Conservation (phyloP, 1,284 basidiomycete species). For the Fistulinella staudtii region DNA sequence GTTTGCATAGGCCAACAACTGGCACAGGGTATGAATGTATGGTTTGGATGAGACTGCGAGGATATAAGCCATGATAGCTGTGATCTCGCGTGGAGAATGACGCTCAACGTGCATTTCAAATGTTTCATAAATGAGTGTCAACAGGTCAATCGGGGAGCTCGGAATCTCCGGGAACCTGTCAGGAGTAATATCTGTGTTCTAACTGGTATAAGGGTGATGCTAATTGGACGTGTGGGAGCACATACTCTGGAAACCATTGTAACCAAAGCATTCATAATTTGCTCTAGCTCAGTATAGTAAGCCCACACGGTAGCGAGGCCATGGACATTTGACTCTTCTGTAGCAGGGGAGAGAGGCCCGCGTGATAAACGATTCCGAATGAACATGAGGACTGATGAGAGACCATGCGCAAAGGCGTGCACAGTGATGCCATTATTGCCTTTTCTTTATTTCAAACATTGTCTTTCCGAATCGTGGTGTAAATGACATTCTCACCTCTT, state of each 20-base stretch:
- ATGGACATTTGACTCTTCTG: slow-evolving; percentile 15
- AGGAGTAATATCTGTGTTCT: slow-evolving; percentile 42
- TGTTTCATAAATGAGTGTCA: slow-evolving; percentile 54
- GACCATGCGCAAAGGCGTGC: slow-evolving; percentile 62
- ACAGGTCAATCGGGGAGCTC: slow-evolving; percentile 42
- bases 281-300: slow-evolving; percentile 49
- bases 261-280: slow-evolving; percentile 47
- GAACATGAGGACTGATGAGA: slow-evolving; percentile 52
- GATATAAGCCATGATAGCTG: slow-evolving; percentile 58
- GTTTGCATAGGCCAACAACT: slow-evolving; percentile 53
- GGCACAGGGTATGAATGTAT: slow-evolving; percentile 53
- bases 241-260: slow-evolving; percentile 55
- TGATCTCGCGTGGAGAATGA: slow-evolving; percentile 43
- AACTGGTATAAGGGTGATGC: slow-evolving; percentile 1
- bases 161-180: slow-evolving; percentile 42
- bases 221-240: slow-evolving; percentile 10
- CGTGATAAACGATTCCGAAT: slow-evolving; percentile 43
- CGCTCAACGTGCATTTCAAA: slow-evolving; percentile 49
- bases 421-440: slow-evolving; percentile 47
- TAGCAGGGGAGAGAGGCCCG: slow-evolving; percentile 33
- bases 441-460: slow-evolving; percentile 31
- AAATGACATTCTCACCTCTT: slow-evolving; percentile 37
- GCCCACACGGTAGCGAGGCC: slow-evolving; percentile 48
- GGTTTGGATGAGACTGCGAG: slow-evolving; percentile 57
- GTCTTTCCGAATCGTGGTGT: not conserved